A percentile compares a stretch with the other conserved stretches of the same genome.
These are phyloP conservation scores for Salix caprea DNA, from an alignment of 345 rosid species.

Conservation along the genomic window DNA sequence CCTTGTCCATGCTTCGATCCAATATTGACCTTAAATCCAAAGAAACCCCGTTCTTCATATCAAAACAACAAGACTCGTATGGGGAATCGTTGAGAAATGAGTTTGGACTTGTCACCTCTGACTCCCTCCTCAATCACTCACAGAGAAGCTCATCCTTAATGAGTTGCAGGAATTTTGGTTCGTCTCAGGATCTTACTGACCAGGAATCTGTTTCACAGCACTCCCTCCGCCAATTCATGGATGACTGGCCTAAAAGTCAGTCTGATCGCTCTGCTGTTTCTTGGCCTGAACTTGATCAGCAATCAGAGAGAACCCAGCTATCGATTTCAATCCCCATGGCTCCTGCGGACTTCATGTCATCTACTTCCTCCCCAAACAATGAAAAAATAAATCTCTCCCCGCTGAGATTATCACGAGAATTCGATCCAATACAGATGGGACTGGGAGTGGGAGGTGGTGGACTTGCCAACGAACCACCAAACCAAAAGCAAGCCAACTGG, in stretches of 20 bases:
- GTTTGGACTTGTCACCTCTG: conserved; percentile 43
- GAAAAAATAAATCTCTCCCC: conserved; percentile 42
- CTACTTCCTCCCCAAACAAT: conserved; percentile 47
- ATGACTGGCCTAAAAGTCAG: conserved; percentile 49
- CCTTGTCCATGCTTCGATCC: conserved; percentile 28
- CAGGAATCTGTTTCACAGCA: conserved; percentile 40
- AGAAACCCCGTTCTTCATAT: conserved; percentile 32
- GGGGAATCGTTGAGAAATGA: conserved; percentile 25
- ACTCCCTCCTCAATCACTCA: conserved; percentile 45
- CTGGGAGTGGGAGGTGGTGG: conserved; percentile 49
- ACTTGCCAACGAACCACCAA: conserved; percentile 25
- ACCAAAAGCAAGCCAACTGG: conserved; percentile 48
- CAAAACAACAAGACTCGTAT: conserved; percentile 31
- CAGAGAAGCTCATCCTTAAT: conserved; percentile 31
- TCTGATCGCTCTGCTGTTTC: conserved; percentile 35
- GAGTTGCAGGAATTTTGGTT: conserved; percentile 33
- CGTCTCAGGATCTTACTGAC: conserved; percentile 32
- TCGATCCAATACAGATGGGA: conserved; percentile 51
- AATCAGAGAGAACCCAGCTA: conserved; percentile 54
- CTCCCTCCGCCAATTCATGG: conserved; percentile 55
- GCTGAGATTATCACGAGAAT: conserved; percentile 39
- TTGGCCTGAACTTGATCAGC: conserved; percentile 45
- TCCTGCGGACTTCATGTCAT: conserved; percentile 43
- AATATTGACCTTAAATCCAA: conserved; percentile 27
- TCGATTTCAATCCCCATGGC: conserved; percentile 54